Evolutionary conservation across 805 yeast genomes (phyloP).

Genomic region (Yarrowia bubula): DNA sequence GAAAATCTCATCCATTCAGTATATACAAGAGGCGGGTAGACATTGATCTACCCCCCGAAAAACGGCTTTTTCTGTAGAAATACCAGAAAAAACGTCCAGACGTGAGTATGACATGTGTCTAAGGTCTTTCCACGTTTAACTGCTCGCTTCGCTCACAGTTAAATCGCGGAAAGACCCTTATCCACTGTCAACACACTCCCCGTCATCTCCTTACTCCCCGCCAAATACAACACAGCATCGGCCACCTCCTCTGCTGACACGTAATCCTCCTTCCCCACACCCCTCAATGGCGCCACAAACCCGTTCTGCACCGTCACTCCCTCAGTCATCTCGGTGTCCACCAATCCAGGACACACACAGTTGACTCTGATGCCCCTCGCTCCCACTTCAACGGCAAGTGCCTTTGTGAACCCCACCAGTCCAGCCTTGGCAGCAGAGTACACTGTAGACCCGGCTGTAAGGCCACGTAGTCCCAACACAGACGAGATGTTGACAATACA

Average conservation of each 20-base stretch:
- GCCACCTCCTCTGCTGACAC: slow-evolving; percentile 31
- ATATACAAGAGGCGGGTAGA: no score
- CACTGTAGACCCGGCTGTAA: slow-evolving; percentile 55
- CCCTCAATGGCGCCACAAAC: slow-evolving; percentile 26
- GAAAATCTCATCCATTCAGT: no score
- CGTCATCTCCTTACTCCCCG: slow-evolving; percentile 28
- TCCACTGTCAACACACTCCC: slow-evolving; percentile 30
- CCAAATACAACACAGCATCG: slow-evolving; percentile 31
- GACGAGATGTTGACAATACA: slow-evolving; percentile 66
- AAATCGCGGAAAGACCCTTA: slow-evolving; percentile 30
- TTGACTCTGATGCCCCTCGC: slow-evolving; percentile 57
- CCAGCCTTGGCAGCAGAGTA: slow-evolving; percentile 75
- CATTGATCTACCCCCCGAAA: no score
- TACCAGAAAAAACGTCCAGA: no score
- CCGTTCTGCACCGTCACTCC: slow-evolving; percentile 17
- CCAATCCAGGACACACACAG: slow-evolving; percentile 65
- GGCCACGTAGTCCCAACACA: slow-evolving; percentile 50
- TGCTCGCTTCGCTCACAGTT: no score
- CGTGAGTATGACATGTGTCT: no score
- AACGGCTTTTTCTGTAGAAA: no score
- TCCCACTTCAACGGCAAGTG: slow-evolving; percentile 60
- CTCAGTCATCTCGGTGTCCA: slow-evolving; percentile 59
- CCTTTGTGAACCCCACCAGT: slow-evolving; percentile 56
- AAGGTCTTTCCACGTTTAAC: no score
- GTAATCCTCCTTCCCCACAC: slow-evolving; percentile 25